phyloP scores from a whole-genome alignment of 768 basidiomycete genomes.

The Fibroporia radiculosa region DNA sequence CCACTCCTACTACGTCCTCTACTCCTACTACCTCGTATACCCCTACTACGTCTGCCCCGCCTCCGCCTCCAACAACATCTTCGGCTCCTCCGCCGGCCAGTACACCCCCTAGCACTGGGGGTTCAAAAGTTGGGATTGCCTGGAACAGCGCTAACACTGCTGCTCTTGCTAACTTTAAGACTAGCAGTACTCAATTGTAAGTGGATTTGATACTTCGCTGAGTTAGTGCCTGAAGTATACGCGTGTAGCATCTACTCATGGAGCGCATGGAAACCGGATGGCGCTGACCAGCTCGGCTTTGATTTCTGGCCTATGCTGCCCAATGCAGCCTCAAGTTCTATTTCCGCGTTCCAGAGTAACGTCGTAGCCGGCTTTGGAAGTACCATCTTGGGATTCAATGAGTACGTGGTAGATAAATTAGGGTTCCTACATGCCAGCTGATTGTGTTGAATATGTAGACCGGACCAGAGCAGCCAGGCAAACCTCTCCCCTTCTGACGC shows the following conservation, averaged over 20 bases:
- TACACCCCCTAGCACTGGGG: constrained; percentile 3
- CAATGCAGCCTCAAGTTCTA: constrained; percentile 17
- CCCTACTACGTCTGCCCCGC: constrained; percentile 9
- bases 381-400: constrained; percentile 58
- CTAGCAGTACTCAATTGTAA: constrained; percentile 36
- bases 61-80: constrained; percentile 1
- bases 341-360: constrained; percentile 35
- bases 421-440: constrained; percentile 24
- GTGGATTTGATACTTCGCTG: constrained; percentile 8
- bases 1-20: constrained; percentile 15
- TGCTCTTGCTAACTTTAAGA: constrained; percentile 45
- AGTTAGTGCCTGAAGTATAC: too few relatives aligned
- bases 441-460: constrained; percentile 38
- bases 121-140: constrained; percentile 51
- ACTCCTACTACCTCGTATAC: constrained; percentile 9
- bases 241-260: constrained; percentile 52
- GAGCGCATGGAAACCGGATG: constrained; percentile 43
- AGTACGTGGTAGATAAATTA: constrained; percentile 37
- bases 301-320: constrained; percentile 63
- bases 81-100: constrained; percentile 12
- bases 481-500: constrained; percentile 46
- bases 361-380: constrained; percentile 46
- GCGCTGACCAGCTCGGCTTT: constrained; percentile 37
- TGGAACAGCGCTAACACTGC: constrained; percentile 50
- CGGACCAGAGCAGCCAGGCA: constrained; percentile 56